Evolutionary conservation across 2,329 filamentous ascomycete species (phyloP).

Genomic region (Aspergillus sp.): DNA sequence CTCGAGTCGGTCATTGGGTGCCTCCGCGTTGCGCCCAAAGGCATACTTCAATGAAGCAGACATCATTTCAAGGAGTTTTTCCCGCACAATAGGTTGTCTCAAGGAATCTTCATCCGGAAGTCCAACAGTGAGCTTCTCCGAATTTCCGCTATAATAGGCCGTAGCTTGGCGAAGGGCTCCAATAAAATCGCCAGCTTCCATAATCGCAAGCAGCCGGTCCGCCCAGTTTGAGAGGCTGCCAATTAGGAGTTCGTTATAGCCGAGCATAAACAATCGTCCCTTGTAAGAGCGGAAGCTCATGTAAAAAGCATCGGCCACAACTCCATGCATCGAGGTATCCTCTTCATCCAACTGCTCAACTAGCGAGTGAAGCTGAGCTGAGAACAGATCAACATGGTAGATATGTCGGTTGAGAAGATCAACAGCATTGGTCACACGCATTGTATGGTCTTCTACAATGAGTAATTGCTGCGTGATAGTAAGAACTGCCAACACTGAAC

Average conservation of each 20-base stretch:
- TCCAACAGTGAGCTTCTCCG: constrained; percentile 93
- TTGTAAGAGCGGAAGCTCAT: constrained; percentile 98
- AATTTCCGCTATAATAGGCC: constrained; percentile 84
- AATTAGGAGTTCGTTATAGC: constrained; percentile 90
- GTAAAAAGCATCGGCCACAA: constrained; percentile 94
- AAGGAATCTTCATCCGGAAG: constrained; percentile 77
- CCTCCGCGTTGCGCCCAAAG: constrained; percentile 64
- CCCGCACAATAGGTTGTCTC: constrained; percentile 78
- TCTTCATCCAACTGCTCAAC: constrained; percentile 88
- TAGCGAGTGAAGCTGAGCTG: constrained; percentile 75
- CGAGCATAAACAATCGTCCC: constrained; percentile 84
- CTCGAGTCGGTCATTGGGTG: constrained; percentile 51
- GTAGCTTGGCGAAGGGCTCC: constrained; percentile 87
- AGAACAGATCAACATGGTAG: constrained; percentile 88
- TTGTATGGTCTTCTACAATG: constrained; percentile 82
- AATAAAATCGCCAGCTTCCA: constrained; percentile 96
- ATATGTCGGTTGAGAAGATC: constrained; percentile 90
- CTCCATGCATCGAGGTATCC: constrained; percentile 86
- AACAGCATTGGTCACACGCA: constrained; percentile 92
- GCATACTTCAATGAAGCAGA: constrained; percentile 86
- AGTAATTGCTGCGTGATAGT: constrained; percentile 93
- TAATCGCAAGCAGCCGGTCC: constrained; percentile 84
- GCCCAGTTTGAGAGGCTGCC: constrained; percentile 96
- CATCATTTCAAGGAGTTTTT: constrained; percentile 92
- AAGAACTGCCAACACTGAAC: constrained; percentile 85